Base-by-base conservation (phyloP, 2,329 filamentous ascomycete species). In the Xylariomycetidae sp. region DNA sequence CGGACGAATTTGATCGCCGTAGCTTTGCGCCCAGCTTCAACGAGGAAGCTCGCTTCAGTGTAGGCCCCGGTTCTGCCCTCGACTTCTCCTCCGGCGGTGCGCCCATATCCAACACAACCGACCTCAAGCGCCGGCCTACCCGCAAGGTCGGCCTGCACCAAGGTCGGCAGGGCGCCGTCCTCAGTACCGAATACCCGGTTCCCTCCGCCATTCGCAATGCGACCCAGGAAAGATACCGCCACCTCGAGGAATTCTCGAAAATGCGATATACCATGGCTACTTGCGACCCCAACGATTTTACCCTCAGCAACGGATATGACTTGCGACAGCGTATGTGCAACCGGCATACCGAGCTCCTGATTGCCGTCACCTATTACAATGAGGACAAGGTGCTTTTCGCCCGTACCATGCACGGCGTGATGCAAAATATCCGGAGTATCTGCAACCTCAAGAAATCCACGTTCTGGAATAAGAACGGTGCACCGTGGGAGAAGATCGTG, bases 311-410 rank as follows among this genome's bases (percentile, higher is more conserved):
- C 61, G 89, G 89, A 54, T 95, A 95, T 72, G 93, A 95, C 67
- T 74, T 95, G 60, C 84, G 89, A 28, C 86, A 89, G 27, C 84
- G 86, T 52, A 95, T 95, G 89, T 95, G 95, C 68, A 95, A 95
- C 72, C 76, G 89, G 49, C 89, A 95, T 63, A 95, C 89, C 5
- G 89, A 95, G 67, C 67, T 95, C 48, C 74, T 95, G 43, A 95
- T 95, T 60, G 89, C 89, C 54, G 86, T 95, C 52, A 95, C 89
- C 43, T 95, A 95, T 70, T 95, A 95, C 71, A 95, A 95, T 68
- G 89, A 95, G 72, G 89, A 95, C 67, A 95, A 95, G 71, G 79
- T 85, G 15, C 70, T 95, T 47, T 84, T 89, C 19, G 75, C 88
- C 28, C 79, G 89, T 64, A 95, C 89, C 2, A 70, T 95, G 39